These are phyloP conservation scores for Colletotrichum australisinense DNA, from an alignment of 2,329 filamentous ascomycete species.

Conservation along the genomic window DNA sequence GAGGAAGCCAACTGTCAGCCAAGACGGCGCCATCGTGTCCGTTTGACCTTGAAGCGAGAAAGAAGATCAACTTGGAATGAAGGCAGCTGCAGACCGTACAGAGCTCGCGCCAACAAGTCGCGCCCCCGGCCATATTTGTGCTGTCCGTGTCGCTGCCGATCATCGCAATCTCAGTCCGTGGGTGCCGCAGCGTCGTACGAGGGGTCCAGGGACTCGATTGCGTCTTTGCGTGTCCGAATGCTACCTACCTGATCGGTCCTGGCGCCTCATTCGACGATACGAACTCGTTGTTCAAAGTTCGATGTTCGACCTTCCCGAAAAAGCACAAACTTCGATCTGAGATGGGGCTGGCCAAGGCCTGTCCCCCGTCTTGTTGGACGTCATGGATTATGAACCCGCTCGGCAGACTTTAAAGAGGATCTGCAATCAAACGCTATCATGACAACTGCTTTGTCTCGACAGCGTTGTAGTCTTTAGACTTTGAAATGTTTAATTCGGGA, in stretches of 20 bases:
- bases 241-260: constrained; percentile 21
- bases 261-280: neutral
- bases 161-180: neutral
- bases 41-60: neutral
- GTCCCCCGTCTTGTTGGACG: neutral
- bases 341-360: constrained; percentile 19
- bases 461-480: too few relatives aligned
- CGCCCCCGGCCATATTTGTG: constrained; percentile 1
- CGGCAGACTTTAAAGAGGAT: neutral
- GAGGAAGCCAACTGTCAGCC: constrained; percentile 4
- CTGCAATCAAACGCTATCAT: neutral
- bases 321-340: constrained; percentile 2
- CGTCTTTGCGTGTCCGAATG: constrained; percentile 8
- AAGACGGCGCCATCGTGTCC: neutral
- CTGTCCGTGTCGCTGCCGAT: neutral
- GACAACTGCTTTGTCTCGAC: too few relatives aligned
- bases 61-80: too few relatives aligned
- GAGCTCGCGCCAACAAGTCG: neutral
- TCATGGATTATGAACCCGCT: neutral
- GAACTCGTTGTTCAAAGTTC: neutral
- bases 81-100: neutral
- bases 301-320: constrained; percentile 22
- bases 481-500: neutral
- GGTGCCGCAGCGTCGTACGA: neutral
- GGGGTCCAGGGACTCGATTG: neutral